phyloP scores from a whole-genome alignment of 1,139 yeast species.

The Arxiozyma heterogenica region DNA sequence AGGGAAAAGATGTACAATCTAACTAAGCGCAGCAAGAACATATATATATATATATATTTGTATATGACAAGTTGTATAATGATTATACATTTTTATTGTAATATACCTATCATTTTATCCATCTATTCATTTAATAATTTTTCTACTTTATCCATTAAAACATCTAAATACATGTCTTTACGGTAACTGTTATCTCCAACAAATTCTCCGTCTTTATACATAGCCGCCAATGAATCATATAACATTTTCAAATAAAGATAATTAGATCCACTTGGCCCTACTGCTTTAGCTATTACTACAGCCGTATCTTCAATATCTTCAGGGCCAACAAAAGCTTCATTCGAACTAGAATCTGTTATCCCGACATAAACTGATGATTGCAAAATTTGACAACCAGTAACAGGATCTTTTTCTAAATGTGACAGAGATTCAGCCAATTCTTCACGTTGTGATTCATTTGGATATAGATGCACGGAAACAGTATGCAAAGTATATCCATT shows the following conservation, averaged over 20 bases:
- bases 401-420: slow-evolving; percentile 5
- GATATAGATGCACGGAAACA: slow-evolving; percentile 55
- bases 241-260: slow-evolving; percentile 56
- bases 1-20: too few species aligned
- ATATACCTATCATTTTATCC: too few species aligned
- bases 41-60: too few species aligned
- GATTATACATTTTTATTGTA: too few species aligned
- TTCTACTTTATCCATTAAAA: slow-evolving; percentile 8
- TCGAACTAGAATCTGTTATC: slow-evolving; percentile 43
- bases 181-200: not conserved
- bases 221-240: slow-evolving; percentile 41
- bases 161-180: slow-evolving; percentile 6
- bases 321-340: slow-evolving; percentile 79
- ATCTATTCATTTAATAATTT: not conserved
- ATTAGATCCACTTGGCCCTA: slow-evolving; percentile 80
- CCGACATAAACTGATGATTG: slow-evolving; percentile 77
- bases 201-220: slow-evolving; percentile 5
- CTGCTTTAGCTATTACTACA: slow-evolving; percentile 41
- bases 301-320: slow-evolving; percentile 56
- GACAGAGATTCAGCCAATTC: slow-evolving; percentile 23
- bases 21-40: too few species aligned
- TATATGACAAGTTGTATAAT: too few species aligned
- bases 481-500: slow-evolving; percentile 73
- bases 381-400: slow-evolving; percentile 36
- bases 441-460: slow-evolving; percentile 22